A percentile compares a stretch with the other conserved stretches of the same genome.
Conservation (phyloP, 2,329 filamentous ascomycete species). For the Herpotrichia juniperi region DNA sequence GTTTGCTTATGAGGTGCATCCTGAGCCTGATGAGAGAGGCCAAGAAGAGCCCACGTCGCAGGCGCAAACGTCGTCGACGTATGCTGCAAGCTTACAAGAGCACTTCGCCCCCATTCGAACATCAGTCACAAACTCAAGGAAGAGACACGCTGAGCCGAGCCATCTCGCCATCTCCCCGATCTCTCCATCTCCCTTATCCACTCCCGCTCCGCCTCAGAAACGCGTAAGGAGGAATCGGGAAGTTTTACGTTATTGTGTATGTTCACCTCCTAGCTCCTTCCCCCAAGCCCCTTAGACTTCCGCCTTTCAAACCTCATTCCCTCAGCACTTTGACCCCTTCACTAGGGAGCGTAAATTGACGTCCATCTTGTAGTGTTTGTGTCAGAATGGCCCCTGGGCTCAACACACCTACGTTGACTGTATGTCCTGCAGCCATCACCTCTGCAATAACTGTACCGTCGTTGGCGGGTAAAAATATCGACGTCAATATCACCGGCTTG, state of each 20-base stretch:
- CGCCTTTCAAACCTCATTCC: not conserved
- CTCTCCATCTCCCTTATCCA: not conserved
- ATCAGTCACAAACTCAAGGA: not conserved
- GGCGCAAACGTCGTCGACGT: no score
- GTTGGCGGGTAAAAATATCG: not conserved
- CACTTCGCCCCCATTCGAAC: no score
- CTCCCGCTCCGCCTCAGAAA: not conserved
- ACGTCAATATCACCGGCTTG: no score
- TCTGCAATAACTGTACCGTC: conserved; percentile 2
- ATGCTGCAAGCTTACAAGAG: no score
- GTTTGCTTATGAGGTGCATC: not conserved
- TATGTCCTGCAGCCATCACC: conserved; percentile 11
- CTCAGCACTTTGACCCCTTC: not conserved
- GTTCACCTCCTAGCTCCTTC: not conserved
- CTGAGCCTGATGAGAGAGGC: no score
- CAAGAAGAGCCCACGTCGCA: no score
- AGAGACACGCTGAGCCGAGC: not conserved
- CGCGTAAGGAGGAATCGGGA: not conserved
- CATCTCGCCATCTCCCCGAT: not conserved
- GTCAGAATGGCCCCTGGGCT: conserved; percentile 7
- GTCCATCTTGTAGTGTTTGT: conserved; percentile 1
- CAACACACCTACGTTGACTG: conserved; percentile 5
- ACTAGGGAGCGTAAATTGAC: not conserved
- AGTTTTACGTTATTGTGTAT: not conserved
- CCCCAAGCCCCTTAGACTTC: not conserved